Evolutionary conservation across 2,329 filamentous ascomycete species (phyloP).

Genomic region (Fusarium pininemorale): DNA sequence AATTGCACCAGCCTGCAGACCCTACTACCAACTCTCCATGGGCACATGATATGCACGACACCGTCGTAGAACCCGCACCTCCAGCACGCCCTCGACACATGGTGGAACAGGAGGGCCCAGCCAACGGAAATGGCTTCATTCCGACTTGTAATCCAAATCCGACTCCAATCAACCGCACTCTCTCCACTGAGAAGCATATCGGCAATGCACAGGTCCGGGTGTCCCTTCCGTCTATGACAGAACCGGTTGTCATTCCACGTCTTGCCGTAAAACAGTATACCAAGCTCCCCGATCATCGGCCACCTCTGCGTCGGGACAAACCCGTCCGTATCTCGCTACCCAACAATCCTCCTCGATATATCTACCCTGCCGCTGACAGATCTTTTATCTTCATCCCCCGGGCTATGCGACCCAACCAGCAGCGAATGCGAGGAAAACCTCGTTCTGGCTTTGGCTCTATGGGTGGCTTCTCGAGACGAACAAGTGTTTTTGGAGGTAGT

Average conservation of each 20-base stretch:
- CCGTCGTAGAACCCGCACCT: conserved; percentile 58
- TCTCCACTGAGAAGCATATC: conserved; percentile 85
- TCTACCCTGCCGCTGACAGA: conserved; percentile 87
- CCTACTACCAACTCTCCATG: conserved; percentile 78
- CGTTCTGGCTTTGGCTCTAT: conserved; percentile 75
- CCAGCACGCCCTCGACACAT: conserved; percentile 54
- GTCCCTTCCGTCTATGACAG: conserved; percentile 78
- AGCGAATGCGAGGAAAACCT: conserved; percentile 75
- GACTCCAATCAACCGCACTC: conserved; percentile 75
- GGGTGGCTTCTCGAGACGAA: conserved; percentile 76
- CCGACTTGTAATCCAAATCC: conserved; percentile 67
- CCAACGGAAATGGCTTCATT: conserved; percentile 65
- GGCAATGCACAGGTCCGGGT: conserved; percentile 89
- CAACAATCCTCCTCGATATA: conserved; percentile 80
- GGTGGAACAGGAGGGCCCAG: conserved; percentile 58
- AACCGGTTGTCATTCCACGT: conserved; percentile 75
- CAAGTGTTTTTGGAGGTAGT: conserved; percentile 80
- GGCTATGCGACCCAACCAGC: conserved; percentile 91
- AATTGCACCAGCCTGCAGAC: conserved; percentile 60
- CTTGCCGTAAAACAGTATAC: conserved; percentile 91
- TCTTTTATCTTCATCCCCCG: conserved; percentile 99
- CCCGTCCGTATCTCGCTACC: conserved; percentile 94
- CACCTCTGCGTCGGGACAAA: conserved; percentile 93
- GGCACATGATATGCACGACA: conserved; percentile 95
- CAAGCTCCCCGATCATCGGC: conserved; percentile 91